Conservation (phyloP, 176 grass and related monocot species). For the Oryza meridionalis region DNA sequence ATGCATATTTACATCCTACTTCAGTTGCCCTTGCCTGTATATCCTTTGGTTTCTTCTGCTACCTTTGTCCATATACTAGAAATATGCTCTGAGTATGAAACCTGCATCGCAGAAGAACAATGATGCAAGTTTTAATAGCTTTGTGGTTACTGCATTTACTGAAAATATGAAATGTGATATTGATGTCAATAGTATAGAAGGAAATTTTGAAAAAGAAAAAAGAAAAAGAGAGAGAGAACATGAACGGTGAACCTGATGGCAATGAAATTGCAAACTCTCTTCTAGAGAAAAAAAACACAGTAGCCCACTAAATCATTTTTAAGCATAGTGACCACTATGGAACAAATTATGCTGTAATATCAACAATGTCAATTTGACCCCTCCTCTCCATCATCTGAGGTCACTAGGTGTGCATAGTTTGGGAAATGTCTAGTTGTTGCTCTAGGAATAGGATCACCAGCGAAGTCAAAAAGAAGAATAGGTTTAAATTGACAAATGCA, state of each 20-base stretch:
- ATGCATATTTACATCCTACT: slow-evolving; percentile 52
- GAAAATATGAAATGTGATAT: neutral
- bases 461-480: too few relatives aligned
- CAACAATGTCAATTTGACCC: neutral
- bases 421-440: neutral
- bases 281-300: slow-evolving; percentile 30
- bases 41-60: slow-evolving; percentile 76
- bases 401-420: neutral
- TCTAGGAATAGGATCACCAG: neutral
- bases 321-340: neutral
- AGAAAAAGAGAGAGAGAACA: too few relatives aligned
- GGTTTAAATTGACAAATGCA: neutral
- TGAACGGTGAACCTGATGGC: neutral
- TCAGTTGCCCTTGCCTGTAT: slow-evolving; percentile 39
- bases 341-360: neutral
- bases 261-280: neutral
- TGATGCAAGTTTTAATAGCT: slow-evolving; percentile 2
- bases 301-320: neutral
- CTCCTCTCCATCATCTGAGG: neutral
- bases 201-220: neutral
- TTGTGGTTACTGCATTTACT: neutral
- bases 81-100: slow-evolving; percentile 65
- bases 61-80: slow-evolving; percentile 70
- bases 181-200: neutral
- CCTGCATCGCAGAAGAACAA: slow-evolving; percentile 47